Base-by-base conservation (phyloP, 768 basidiomycete genomes). In the Boletales sp. region DNA sequence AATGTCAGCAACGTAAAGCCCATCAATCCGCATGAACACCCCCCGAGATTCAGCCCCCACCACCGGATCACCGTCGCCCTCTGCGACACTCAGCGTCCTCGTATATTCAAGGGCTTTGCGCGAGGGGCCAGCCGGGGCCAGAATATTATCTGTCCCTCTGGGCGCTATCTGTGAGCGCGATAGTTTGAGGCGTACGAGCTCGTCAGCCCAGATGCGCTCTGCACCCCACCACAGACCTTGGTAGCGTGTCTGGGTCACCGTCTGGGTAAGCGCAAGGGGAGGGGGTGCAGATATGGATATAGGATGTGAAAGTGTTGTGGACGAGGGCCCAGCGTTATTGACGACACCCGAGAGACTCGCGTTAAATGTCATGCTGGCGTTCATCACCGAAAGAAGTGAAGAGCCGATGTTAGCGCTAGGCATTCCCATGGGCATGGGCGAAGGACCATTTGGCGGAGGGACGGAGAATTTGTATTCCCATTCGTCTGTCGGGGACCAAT, bases 191-290 rank as follows among this genome's bases (percentile, higher is more conserved):
- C 92, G 80, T 34, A 94, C 79, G 48, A 94, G 78, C 54, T 95
- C 92, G 51, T 87, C 88, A 5, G 78, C 72, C 91, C 92, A 95
- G 46, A 94, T 88, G 30, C 89, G 78, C 61, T 94, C 92, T 1
- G 84, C 81, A 8, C 93, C 93, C 86, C 87, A 89, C 90, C 90
- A 95, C 8, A 94, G 62, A 2, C 89, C 89, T 60, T 91, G 87
- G 61, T 82, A 90, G 37, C 82, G 73, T 43, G 69, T 76, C 59
- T 87, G 85, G 0, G 68, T 70, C 30, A 75, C 61, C 2, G 60
- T 64, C 43, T 75, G 71, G 8, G 54, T 45, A 31, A 57, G 60
- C 37, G 56, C 30, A 18, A 68, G 18, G 11, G 47, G 59, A 0
- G 46, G 45, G 21, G 59, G 60, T 18, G 54, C 51, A 2, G 61